Evolutionary conservation across 768 basidiomycete species (phyloP).

Genomic region (Panaeolus papilionaceus): DNA sequence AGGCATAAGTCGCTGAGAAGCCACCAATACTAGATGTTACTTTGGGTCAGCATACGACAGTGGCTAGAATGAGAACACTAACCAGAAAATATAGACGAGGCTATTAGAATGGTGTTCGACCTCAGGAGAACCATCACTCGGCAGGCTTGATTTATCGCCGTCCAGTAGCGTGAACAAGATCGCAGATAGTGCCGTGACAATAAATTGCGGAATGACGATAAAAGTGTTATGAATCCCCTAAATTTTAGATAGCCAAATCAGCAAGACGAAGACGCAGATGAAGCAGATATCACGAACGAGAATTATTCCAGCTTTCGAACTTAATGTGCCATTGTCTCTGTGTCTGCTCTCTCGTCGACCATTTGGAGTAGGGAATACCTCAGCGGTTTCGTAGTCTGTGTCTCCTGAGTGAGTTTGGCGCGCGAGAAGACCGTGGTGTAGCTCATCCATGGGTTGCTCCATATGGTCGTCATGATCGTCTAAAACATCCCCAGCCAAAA

Average conservation of each 20-base stretch:
- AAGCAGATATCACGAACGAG: constrained; percentile 54
- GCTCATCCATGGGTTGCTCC: constrained; percentile 28
- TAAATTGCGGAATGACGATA: constrained; percentile 92
- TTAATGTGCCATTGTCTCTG: constrained; percentile 47
- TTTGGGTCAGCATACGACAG: not conserved
- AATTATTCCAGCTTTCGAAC: constrained; percentile 89
- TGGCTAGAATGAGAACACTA: constrained; percentile 31
- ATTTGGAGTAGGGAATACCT: constrained; percentile 34
- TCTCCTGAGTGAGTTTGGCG: constrained; percentile 50
- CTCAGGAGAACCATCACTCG: constrained; percentile 24
- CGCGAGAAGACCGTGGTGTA: too few species aligned
- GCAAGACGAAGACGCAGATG: not conserved
- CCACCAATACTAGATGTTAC: constrained; percentile 30
- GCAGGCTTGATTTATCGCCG: constrained; percentile 48
- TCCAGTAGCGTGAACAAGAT: constrained; percentile 89
- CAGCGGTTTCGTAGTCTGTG: constrained; percentile 20
- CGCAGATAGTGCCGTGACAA: constrained; percentile 86
- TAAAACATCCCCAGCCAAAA: constrained; percentile 35
- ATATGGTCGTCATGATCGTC: constrained; percentile 36
- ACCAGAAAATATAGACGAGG: constrained; percentile 83
- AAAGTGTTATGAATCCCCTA: constrained; percentile 97
- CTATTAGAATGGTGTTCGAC: constrained; percentile 54
- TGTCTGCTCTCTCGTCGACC: constrained; percentile 23
- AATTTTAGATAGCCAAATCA: not conserved
- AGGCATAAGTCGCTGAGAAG: constrained; percentile 34